Base-by-base conservation (phyloP, 2,329 filamentous ascomycete genomes). In the Xylaria sp. region DNA sequence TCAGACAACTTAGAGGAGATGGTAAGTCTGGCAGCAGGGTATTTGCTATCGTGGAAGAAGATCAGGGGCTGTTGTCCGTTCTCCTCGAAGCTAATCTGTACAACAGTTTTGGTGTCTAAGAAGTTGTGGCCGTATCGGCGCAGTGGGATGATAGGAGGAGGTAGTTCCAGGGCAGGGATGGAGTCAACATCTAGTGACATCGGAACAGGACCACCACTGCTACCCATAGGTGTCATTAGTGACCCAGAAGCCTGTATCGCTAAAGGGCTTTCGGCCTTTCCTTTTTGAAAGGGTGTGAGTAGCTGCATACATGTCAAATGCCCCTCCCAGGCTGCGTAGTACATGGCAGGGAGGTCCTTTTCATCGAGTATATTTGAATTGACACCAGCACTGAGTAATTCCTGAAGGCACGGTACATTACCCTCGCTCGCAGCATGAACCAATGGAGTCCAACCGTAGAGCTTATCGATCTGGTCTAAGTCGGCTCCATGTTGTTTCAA, bases 261-360 rank as follows among this genome's bases (percentile, higher is more conserved):
- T 68, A 84, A 76, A 3, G 85, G 83, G 40, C 83, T 86, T 21
- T 82, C 78, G 35, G 78, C 78, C 18, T 79, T 82, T 37, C 79
- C 76, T 59, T 77, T 82, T 77, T 86, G 86, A 74, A 84, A 85
- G 1, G 90, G 88, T 4, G 90, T 90, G 37, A 99, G 87, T 8
- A 98, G 86, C 76, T 91, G 91, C 92, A 99, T 97, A 82, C 96
- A 98, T 76, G 95, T 92, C 63, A 98, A 82, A 78, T 98, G 93
- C 0, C 96, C 96, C 82, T 99, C 96, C 96, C 96, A 99, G 0
- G 94, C 95, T 16, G 96, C 96, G 80, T 99, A 99, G 81, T 99
- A 99, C 90, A 98, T 94, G 32, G 96, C 94, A 1, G 94, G 93
- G 3, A 98, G 86, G 18, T 90, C 91, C 78, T 98, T 99, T 81